Evolutionary conservation across 305 asterid species (phyloP).

Genomic region (Ilex paraguariensis): DNA sequence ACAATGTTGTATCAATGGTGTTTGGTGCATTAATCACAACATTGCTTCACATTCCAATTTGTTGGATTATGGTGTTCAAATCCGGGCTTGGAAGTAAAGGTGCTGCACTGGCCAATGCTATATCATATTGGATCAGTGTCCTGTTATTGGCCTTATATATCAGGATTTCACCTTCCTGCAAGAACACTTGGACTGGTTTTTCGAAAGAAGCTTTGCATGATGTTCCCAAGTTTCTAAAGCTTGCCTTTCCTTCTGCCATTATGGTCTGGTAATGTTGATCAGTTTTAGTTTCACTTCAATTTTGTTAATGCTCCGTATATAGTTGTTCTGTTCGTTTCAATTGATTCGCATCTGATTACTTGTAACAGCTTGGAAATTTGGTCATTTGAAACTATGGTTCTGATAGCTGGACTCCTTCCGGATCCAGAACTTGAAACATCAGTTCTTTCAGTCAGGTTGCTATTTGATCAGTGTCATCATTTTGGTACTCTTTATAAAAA

Average conservation of each 20-base stretch:
- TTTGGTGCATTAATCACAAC: conserved; percentile 15
- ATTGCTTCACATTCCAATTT: conserved; percentile 11
- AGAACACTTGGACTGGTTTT: conserved; percentile 21
- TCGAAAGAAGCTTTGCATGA: conserved; percentile 16
- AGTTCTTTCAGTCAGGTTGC: conserved; percentile 18
- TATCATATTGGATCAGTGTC: conserved; percentile 19
- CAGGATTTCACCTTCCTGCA: conserved; percentile 18
- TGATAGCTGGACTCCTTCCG: conserved; percentile 20
- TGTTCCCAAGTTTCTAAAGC: conserved; percentile 7
- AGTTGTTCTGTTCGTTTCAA: background rate
- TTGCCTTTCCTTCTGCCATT: conserved; percentile 23
- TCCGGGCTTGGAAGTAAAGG: conserved; percentile 22
- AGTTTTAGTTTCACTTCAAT: background rate
- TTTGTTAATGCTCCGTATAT: background rate
- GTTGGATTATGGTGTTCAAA: conserved; percentile 23
- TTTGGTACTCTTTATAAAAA: too few relatives aligned
- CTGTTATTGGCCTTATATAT: conserved; percentile 13
- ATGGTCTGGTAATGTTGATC: conserved; percentile 20
- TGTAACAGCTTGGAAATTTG: conserved; percentile 18
- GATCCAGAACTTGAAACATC: conserved; percentile 20
- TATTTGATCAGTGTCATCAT: conserved; percentile 1
- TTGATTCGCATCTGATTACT: background rate
- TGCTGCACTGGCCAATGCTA: conserved; percentile 21
- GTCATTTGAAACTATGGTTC: conserved; percentile 18
- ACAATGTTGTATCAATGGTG: conserved; percentile 15